These are phyloP conservation scores for Larix sibirica DNA, from an alignment of 83 land plant species.

Conservation along the genomic window DNA sequence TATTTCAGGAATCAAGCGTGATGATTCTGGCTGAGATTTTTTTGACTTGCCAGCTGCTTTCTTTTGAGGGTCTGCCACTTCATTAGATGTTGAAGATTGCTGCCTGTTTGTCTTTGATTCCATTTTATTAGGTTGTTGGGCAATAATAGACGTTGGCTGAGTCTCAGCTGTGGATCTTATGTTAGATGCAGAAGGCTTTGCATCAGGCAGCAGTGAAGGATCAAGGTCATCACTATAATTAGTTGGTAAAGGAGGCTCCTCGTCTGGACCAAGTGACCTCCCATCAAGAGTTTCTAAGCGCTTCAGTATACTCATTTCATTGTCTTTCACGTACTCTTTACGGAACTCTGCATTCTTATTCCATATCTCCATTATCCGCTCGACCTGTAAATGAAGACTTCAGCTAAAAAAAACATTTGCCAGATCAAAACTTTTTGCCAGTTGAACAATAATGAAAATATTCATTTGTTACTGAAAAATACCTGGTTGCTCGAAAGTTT, in stretches of 20 bases:
- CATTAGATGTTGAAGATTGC: slow-evolving; percentile 16
- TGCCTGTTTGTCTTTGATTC: slow-evolving; percentile 23
- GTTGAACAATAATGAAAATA: background rate
- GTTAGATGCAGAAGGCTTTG: slow-evolving; percentile 9
- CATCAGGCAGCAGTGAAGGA: slow-evolving; percentile 5
- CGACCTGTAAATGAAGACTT: slow-evolving; percentile 39
- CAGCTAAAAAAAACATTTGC: background rate
- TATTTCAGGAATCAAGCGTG: background rate
- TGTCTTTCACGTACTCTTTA: slow-evolving; percentile 62
- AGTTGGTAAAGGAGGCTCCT: slow-evolving; percentile 56
- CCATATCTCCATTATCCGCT: slow-evolving; percentile 61
- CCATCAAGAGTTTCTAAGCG: slow-evolving; percentile 82
- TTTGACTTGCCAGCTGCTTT: slow-evolving; percentile 19
- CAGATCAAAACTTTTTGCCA: background rate
- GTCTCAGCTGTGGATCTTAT: slow-evolving; percentile 18
- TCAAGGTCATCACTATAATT: slow-evolving; percentile 11
- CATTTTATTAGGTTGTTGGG: slow-evolving; percentile 9
- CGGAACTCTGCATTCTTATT: slow-evolving; percentile 73
- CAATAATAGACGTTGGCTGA: slow-evolving; percentile 3
- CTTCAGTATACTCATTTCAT: slow-evolving; percentile 72
- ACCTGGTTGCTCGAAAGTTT: slow-evolving; percentile 65
- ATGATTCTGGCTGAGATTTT: slow-evolving; percentile 20
- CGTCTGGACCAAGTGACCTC: slow-evolving; percentile 84
- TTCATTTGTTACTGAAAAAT: background rate
- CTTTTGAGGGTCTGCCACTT: slow-evolving; percentile 16